Percentiles rank a stretch among this genome's conserved stretches.
phyloP scores from a whole-genome alignment of 176 grass and related monocot genomes.

The Leersia perrieri region DNA sequence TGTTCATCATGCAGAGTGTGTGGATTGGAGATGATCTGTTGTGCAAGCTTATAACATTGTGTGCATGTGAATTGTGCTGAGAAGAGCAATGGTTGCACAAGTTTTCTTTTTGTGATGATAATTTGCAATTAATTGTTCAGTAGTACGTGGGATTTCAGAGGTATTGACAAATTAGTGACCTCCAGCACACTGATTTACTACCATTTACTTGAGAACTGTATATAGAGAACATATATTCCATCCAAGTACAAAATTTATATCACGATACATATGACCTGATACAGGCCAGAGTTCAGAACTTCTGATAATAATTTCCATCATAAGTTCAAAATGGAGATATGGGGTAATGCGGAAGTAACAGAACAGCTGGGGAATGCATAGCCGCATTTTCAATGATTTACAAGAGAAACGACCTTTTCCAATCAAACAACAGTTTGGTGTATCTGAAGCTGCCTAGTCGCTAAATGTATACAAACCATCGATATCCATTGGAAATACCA shows the following conservation, averaged over 20 bases:
- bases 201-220: neutral
- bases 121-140: neutral
- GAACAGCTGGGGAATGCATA: neutral
- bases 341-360: neutral
- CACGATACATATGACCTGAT: neutral
- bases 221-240: neutral
- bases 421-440: neutral
- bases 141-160: no score
- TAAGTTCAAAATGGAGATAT: neutral
- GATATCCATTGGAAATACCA: neutral
- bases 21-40: slow-evolving; percentile 22
- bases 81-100: slow-evolving; percentile 18
- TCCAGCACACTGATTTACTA: neutral
- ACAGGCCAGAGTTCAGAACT: neutral
- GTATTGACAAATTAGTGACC: neutral
- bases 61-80: slow-evolving; percentile 33
- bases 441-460: slow-evolving; percentile 12
- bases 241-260: neutral
- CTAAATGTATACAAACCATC: slow-evolving; percentile 14
- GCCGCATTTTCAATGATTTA: neutral
- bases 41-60: slow-evolving; percentile 38
- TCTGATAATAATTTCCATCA: neutral
- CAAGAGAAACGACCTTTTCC: neutral
- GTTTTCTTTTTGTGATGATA: neutral
- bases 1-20: slow-evolving; percentile 26